phyloP scores from a whole-genome alignment of 495 filamentous ascomycete genomes.

The Hypomontagnella submonticulosa region DNA sequence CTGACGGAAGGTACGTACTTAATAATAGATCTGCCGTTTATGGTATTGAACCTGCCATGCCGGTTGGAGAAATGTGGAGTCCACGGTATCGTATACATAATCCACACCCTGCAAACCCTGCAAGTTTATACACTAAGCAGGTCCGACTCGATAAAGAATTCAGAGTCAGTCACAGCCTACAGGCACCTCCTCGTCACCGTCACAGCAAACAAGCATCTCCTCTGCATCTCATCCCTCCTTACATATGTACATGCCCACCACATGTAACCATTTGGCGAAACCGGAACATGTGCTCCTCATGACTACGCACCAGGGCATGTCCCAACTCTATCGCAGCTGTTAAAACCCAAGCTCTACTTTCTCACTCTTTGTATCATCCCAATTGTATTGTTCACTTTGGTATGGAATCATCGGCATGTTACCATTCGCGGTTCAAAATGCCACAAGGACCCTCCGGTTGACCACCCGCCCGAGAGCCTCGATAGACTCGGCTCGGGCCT shows the following conservation, averaged over 20 bases:
- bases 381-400: constrained; percentile 39
- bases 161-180: neutral
- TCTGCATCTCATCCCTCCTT: constrained; percentile 3
- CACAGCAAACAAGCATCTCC: constrained; percentile 12
- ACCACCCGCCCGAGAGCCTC: constrained; percentile 37
- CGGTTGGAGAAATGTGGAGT: constrained; percentile 43
- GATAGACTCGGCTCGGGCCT: constrained; percentile 18
- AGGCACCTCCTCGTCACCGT: constrained; percentile 17
- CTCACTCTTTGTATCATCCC: neutral
- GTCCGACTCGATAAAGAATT: constrained; percentile 6
- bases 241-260: neutral
- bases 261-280: constrained; percentile 29
- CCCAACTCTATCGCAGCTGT: constrained; percentile 8
- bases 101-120: constrained; percentile 13
- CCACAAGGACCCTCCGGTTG: constrained; percentile 55
- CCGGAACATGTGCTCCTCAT: constrained; percentile 35
- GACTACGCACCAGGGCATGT: constrained; percentile 19
- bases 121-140: constrained; percentile 24
- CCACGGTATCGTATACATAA: neutral
- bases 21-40: constrained; percentile 3
- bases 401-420: constrained; percentile 63
- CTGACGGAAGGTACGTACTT: neutral
- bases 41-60: constrained; percentile 5
- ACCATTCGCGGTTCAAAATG: constrained; percentile 57
- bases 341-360: constrained; percentile 1